phyloP scores from a whole-genome alignment of 805 yeast species.

The Gaillardinia entomophila region DNA sequence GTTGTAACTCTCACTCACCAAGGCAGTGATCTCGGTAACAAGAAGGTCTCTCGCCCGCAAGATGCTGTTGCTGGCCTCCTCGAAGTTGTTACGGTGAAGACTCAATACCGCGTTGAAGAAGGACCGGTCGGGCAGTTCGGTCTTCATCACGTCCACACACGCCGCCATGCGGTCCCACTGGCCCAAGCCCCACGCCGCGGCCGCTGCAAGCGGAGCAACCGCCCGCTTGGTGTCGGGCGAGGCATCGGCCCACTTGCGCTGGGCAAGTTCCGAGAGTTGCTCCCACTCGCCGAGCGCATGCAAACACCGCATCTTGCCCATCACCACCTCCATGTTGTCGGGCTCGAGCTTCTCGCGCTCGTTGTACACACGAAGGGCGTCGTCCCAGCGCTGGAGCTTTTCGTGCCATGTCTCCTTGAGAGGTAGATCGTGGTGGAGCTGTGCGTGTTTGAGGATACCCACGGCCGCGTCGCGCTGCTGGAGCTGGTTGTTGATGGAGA shows the following conservation, averaged over 20 bases:
- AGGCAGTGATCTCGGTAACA: slow-evolving; percentile 89
- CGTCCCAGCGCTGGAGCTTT: slow-evolving; percentile 96
- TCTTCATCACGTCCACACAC: slow-evolving; percentile 83
- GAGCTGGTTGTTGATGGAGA: slow-evolving; percentile 86
- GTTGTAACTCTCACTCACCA: slow-evolving; percentile 92
- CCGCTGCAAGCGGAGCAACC: slow-evolving; percentile 96
- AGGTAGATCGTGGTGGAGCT: slow-evolving; percentile 82
- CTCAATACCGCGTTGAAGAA: slow-evolving; percentile 89
- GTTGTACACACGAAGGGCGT: slow-evolving; percentile 86
- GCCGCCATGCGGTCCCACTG: slow-evolving; percentile 96
- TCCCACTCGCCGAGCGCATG: slow-evolving; percentile 99
- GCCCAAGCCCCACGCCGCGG: slow-evolving; percentile 97
- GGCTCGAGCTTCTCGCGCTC: slow-evolving; percentile 63
- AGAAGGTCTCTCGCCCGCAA: slow-evolving; percentile 80
- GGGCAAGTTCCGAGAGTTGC: slow-evolving; percentile 76
- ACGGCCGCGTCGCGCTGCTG: slow-evolving; percentile 98
- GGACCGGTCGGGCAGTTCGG: slow-evolving; percentile 90
- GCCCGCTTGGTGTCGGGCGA: slow-evolving; percentile 68
- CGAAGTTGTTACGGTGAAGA: slow-evolving; percentile 80
- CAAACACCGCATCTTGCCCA: slow-evolving; percentile 97
- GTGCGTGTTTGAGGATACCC: slow-evolving; percentile 93
- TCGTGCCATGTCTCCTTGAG: slow-evolving; percentile 98
- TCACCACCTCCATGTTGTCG: slow-evolving; percentile 77
- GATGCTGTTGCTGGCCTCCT: slow-evolving; percentile 74
- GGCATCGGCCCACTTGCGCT: slow-evolving; percentile 75